A percentile compares a stretch with the other conserved stretches of the same genome.
Conservation (phyloP, 331 rosid species). For the Arachis monticola region DNA sequence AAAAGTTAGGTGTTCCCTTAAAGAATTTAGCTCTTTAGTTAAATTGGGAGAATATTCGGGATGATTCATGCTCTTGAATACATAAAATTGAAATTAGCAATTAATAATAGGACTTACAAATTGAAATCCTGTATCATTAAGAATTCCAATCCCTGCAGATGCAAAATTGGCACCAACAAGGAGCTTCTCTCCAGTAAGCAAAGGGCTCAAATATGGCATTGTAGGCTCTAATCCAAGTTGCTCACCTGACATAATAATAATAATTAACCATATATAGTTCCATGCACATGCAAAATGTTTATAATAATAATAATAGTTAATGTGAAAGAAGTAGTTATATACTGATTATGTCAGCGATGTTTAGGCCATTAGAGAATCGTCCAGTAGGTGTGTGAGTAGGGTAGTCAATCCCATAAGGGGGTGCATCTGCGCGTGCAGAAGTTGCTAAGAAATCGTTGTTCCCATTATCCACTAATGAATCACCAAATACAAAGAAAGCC, state of each 20-base stretch:
- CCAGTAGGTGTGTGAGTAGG: slow-evolving; percentile 83
- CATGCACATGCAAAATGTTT: slow-evolving; percentile 16
- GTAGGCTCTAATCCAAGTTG: slow-evolving; percentile 72
- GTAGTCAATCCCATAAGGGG: slow-evolving; percentile 87
- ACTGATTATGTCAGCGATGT: slow-evolving; percentile 90
- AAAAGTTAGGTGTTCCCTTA: too few species aligned
- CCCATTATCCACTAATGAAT: slow-evolving; percentile 87
- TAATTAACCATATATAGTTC: neutral
- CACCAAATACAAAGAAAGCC: slow-evolving; percentile 92
- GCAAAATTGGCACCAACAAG: slow-evolving; percentile 95
- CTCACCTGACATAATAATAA: slow-evolving; percentile 55
- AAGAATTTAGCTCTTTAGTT: too few species aligned
- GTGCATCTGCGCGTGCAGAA: slow-evolving; percentile 81
- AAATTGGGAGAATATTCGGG: too few species aligned
- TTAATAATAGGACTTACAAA: slow-evolving; percentile 57
- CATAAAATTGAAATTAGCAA: neutral
- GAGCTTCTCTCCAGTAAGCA: slow-evolving; percentile 57
- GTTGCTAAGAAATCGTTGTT: slow-evolving; percentile 84
- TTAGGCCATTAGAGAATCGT: slow-evolving; percentile 92
- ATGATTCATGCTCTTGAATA: neutral
- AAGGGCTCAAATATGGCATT: slow-evolving; percentile 86
- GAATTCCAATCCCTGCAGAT: slow-evolving; percentile 95
- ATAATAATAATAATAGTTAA: neutral
- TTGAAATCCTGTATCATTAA: slow-evolving; percentile 91
- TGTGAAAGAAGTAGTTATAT: neutral